Percentiles rank a stretch among this genome's conserved stretches.
Conservation (phyloP, 441 rosid species). For the Omphalea diandra region DNA sequence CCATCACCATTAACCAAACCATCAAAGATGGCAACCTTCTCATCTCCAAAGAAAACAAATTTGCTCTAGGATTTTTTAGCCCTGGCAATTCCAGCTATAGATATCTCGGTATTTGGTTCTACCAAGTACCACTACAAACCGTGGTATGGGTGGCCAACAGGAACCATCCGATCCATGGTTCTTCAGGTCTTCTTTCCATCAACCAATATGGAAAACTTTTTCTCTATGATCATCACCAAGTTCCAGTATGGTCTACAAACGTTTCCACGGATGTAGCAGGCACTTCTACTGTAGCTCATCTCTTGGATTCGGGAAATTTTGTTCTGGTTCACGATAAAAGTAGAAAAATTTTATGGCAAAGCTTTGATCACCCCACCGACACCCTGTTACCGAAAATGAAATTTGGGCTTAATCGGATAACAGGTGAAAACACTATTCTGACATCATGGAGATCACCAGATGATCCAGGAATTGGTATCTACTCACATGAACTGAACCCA, state of each 20-base stretch:
- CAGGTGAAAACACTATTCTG: neutral
- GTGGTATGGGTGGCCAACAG: constrained; percentile 32
- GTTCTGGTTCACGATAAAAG: constrained; percentile 11
- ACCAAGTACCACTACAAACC: constrained; percentile 5
- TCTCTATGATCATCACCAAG: neutral
- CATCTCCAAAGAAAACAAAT: constrained; percentile 10
- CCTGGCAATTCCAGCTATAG: constrained; percentile 8
- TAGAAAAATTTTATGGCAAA: constrained; percentile 18
- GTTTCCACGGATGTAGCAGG: neutral
- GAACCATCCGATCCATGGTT: constrained; percentile 12
- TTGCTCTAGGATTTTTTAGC: constrained; percentile 23
- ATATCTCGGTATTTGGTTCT: constrained; percentile 30
- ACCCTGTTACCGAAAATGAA: constrained; percentile 22
- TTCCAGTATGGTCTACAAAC: constrained; percentile 21
- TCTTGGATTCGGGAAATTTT: constrained; percentile 27
- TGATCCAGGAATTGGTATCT: constrained; percentile 16
- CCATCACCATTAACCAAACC: neutral
- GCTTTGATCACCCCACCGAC: constrained; percentile 28
- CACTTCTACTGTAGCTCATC: neutral
- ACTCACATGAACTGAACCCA: neutral
- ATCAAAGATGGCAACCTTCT: constrained; percentile 11
- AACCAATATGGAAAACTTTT: constrained; percentile 11
- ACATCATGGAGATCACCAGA: constrained; percentile 26
- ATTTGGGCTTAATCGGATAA: constrained; percentile 13
- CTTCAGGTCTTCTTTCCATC: constrained; percentile 11